These are phyloP conservation scores for Curvularia eragrostidis DNA, from an alignment of 2,329 filamentous ascomycete genomes.

Conservation along the genomic window DNA sequence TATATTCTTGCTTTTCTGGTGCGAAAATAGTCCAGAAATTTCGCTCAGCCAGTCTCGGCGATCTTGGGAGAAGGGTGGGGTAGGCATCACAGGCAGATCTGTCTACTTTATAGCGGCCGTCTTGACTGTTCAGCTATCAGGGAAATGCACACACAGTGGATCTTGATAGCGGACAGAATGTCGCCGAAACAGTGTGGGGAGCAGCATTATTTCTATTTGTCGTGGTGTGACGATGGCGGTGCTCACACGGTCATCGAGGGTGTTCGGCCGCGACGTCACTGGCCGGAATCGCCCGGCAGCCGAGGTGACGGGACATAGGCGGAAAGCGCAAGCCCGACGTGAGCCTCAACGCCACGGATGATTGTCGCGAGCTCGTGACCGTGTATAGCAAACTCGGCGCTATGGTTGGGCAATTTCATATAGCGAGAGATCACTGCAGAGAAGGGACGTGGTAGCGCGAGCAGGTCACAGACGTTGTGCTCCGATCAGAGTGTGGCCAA, in stretches of 20 bases:
- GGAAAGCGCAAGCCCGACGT: slow-evolving; percentile 21
- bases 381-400: too few relatives aligned
- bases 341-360: slow-evolving; percentile 17
- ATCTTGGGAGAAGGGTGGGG: slow-evolving; percentile 46
- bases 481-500: too few relatives aligned
- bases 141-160: slow-evolving; percentile 12
- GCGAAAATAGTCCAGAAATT: slow-evolving; percentile 37
- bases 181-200: slow-evolving; percentile 27
- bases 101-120: slow-evolving; percentile 3
- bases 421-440: too few relatives aligned
- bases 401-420: too few relatives aligned
- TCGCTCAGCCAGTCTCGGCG: slow-evolving; percentile 47
- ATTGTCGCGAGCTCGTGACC: not conserved
- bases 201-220: slow-evolving; percentile 26
- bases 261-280: slow-evolving; percentile 65
- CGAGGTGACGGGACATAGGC: slow-evolving; percentile 25
- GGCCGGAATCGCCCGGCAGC: slow-evolving; percentile 60
- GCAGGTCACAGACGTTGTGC: too few relatives aligned
- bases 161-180: slow-evolving; percentile 14
- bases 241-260: slow-evolving; percentile 63
- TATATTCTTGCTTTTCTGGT: slow-evolving; percentile 24
- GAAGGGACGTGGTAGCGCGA: too few relatives aligned
- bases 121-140: slow-evolving; percentile 9
- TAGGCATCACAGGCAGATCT: slow-evolving; percentile 36
- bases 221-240: slow-evolving; percentile 70